A percentile compares a stretch with the other conserved stretches of the same genome.
phyloP scores from a whole-genome alignment of 805 yeast genomes.

The Hermanozyma aechmeae region DNA sequence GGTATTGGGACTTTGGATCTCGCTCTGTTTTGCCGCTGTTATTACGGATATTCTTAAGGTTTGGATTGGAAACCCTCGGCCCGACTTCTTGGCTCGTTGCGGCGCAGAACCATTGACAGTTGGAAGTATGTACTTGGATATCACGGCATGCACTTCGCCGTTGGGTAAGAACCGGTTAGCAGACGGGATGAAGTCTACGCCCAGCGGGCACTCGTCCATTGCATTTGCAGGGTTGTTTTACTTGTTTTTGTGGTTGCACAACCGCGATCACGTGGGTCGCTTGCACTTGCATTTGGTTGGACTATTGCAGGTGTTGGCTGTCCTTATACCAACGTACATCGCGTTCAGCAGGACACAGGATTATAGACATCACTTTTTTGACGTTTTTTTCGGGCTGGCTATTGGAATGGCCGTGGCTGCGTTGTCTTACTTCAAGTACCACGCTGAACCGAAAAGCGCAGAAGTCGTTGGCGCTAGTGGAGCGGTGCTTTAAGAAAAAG shows the following conservation, averaged over 20 bases:
- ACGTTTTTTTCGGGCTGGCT: constrained; percentile 18
- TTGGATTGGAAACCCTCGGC: constrained; percentile 5
- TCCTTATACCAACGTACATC: constrained; percentile 19
- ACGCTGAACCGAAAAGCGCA: no score
- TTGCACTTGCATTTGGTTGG: neutral
- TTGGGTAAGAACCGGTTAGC: constrained; percentile 16
- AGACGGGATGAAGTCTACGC: constrained; percentile 34
- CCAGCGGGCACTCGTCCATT: constrained; percentile 32
- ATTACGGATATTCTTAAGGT: constrained; percentile 4
- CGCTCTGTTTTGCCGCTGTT: constrained; percentile 2
- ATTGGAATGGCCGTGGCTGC: constrained; percentile 16
- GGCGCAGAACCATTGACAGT: constrained; percentile 13
- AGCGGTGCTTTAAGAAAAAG: no score
- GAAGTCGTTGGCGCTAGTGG: no score
- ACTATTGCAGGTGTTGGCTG: neutral
- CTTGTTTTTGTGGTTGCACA: constrained; percentile 23
- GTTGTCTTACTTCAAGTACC: constrained; percentile 2
- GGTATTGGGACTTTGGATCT: constrained; percentile 3
- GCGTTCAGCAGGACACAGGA: constrained; percentile 26
- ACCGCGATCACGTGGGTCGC: constrained; percentile 2
- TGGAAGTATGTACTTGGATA: constrained; percentile 14
- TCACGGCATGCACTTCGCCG: constrained; percentile 25
- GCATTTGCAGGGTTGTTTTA: constrained; percentile 24
- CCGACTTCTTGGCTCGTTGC: constrained; percentile 4
- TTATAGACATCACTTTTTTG: constrained; percentile 27